Conservation (phyloP, 768 basidiomycete genomes). For the Pisolithus microcarpus region DNA sequence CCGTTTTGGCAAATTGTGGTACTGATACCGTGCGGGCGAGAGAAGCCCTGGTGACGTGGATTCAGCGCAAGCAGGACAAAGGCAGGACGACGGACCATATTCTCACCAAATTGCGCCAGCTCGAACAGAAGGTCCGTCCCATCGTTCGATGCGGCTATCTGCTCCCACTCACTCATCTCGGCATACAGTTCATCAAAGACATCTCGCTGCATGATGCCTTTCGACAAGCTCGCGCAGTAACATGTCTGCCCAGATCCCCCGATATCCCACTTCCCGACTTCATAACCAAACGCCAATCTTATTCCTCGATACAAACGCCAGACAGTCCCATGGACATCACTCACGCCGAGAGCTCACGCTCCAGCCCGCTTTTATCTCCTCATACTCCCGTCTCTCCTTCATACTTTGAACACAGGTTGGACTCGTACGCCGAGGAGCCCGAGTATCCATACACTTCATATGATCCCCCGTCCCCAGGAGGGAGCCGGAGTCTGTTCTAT, state of each 20-base stretch:
- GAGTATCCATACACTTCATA: not conserved
- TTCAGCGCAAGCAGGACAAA: constrained; percentile 23
- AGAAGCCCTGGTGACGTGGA: constrained; percentile 24
- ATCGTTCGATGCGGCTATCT: not conserved
- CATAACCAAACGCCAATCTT: not conserved
- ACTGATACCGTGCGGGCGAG: constrained; percentile 21
- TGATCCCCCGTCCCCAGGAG: not conserved
- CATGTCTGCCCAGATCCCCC: constrained; percentile 19
- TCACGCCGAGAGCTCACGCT: not conserved
- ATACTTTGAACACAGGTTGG: constrained; percentile 4
- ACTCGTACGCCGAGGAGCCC: not conserved
- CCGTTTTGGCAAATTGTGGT: constrained; percentile 29
- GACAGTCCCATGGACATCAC: not conserved
- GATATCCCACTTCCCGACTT: constrained; percentile 19
- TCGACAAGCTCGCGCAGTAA: constrained; percentile 27
- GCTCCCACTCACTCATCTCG: not conserved
- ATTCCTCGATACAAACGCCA: not conserved
- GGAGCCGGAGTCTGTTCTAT: not conserved
- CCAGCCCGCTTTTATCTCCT: not conserved
- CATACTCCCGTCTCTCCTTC: not conserved
- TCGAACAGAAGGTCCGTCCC: constrained; percentile 23
- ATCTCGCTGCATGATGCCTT: constrained; percentile 22
- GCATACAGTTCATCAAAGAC: constrained; percentile 24
- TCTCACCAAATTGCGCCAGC: constrained; percentile 18
- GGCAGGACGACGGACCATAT: constrained; percentile 26